Evolutionary conservation across 1,284 basidiomycete genomes (phyloP), one percentile per base, ranked within the genome.

Genomic region (Sanghuangporus baumii): DNA sequence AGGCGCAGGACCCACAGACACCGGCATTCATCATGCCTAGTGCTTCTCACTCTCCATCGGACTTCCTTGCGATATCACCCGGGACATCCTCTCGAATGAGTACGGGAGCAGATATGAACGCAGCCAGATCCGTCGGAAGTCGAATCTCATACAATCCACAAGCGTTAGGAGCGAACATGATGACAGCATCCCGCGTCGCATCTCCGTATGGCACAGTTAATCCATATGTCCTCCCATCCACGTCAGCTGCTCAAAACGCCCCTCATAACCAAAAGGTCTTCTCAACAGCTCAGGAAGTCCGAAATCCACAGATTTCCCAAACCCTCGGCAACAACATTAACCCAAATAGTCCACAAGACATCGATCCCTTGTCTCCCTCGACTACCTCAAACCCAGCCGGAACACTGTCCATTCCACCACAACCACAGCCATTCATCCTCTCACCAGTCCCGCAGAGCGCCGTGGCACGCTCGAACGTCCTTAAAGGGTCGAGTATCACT

Each of bases 351-450:
- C 55, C 43, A 18, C 62, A 55, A 52, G 52, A 59, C 26, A 55
- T 55, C 37, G 51, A 59, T 34, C 50, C 56, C 9, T 37, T 55
- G 9, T 43, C 57, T 7, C 60, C 60, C 0, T 59, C 60, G 34
- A 61, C 60, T 16, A 3, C 41, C 14, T 48, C 61, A 36, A 16
- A 12, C 6, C 20, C 20, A n/a, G 62, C 40, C 20, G n/a, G n/a
- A n/a, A 55, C 57, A 16, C 14, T 55, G 12, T 26, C 20, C 46
- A 43, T 34, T 46, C 43, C 16, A 46, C 43, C 16, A 18, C 43
- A 46, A n/a, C 43, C 7, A n/a, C 43, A 46, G 18, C 62, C 62
- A 4, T 59, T 63, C 31, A 48, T 63, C 31, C 57, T 63, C 31
- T 31, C 50, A 5, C 57, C 56, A 9, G 16, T 50, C 8, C 57